Base-by-base conservation (phyloP, 73 alveolate genomes). In the Paramecium sonneborni region DNA sequence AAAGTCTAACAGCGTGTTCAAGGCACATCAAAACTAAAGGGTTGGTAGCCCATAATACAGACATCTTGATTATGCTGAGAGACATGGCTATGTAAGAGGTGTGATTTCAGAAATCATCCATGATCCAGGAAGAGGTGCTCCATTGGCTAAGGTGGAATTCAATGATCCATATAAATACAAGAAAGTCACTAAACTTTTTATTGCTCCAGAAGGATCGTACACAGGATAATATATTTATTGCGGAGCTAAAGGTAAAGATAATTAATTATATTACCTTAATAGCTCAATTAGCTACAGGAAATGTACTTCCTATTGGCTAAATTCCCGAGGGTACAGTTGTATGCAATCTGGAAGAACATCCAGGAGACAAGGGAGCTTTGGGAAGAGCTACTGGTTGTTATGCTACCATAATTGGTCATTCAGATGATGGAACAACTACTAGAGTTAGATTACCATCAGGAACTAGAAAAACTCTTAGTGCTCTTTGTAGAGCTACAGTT, bases 111-210 rank as follows among this genome's bases (percentile, higher is more conserved):
- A 94, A 55, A 96, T 97, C 93, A 85, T 97, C 86, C 99, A 98
- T 92, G 99, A 97, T 79, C 99, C 99, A 24, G 99, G 99, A 69
- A 95, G 99, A 90, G 99, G 99, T 26, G 99, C 99, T 20, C 99
- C 99, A 28, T 90, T 98, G 21, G 98, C 98, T 70, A 93, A 98
- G 93, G 99, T 98, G 14, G 95, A 95, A 58, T 98, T 98, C 99
- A 96, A 98, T 85, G 99, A 98, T 95, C 99, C 99, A 41, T 96
- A 97, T 95, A 96, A 93, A 88, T 98, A 96, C 95, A 96, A 95
- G 96, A 97, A 93, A 68, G 79, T 96, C 67, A 97, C 97, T 76
- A 99, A 97, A 96, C 95, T 92, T 79, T 97, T 97, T 95, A 95
- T 95, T 82, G 99, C 99, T 41, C 97, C 95, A n/a, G 99, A 97